Conservation (phyloP, 768 basidiomycete genomes). For the Rhodocollybia butyracea region DNA sequence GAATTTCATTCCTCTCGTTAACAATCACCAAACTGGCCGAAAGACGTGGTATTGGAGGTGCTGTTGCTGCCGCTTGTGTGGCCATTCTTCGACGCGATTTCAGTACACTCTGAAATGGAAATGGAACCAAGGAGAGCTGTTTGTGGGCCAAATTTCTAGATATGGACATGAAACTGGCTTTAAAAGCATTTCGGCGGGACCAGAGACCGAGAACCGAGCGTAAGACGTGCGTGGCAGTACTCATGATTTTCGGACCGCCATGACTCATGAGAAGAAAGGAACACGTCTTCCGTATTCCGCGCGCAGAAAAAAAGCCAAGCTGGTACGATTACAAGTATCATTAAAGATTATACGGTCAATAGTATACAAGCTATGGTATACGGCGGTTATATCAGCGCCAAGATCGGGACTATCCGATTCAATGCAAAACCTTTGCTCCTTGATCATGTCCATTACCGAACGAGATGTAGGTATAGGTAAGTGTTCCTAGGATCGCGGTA, state of each 20-base stretch:
- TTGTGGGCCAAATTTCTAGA: not conserved
- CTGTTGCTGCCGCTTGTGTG: not conserved
- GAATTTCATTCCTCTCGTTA: conserved; percentile 62
- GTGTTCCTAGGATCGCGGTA: conserved; percentile 20
- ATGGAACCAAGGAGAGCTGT: not conserved
- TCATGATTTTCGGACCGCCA: no score
- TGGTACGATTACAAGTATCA: not conserved
- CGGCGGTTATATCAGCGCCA: not conserved
- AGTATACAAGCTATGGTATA: not conserved
- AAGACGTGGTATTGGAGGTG: conserved; percentile 39
- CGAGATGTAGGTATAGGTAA: not conserved
- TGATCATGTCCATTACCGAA: not conserved
- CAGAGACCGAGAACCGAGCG: no score
- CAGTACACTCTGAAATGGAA: not conserved
- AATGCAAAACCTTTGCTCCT: not conserved
- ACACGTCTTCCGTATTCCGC: no score
- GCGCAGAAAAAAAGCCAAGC: no score
- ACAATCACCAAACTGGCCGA: conserved; percentile 69
- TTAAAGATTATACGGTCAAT: not conserved
- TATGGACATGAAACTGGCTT: not conserved
- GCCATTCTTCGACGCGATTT: not conserved
- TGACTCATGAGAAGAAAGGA: not conserved
- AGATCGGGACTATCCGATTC: not conserved
- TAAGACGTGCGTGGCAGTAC: no score
- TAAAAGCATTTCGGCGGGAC: no score